These are phyloP conservation scores for Morella rubra DNA, from an alignment of 306 rosid genomes.

Conservation along the genomic window DNA sequence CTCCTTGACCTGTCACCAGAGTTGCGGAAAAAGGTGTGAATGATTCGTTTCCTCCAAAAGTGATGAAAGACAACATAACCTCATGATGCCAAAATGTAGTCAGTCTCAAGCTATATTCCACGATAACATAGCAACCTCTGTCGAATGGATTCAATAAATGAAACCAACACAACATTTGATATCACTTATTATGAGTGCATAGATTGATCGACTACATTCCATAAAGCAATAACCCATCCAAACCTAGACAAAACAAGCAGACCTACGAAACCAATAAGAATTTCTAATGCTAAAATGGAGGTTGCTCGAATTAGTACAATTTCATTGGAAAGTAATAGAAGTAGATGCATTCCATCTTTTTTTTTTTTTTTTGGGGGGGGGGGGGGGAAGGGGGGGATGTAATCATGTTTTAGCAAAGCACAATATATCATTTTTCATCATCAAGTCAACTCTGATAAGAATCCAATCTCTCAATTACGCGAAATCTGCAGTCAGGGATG, in stretches of 20 bases:
- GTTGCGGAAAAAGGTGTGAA: slow-evolving; percentile 29
- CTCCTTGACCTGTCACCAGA: slow-evolving; percentile 66
- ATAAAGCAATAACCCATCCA: slow-evolving; percentile 1
- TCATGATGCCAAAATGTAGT: slow-evolving; percentile 15
- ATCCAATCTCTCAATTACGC: background rate
- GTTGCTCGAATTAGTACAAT: background rate
- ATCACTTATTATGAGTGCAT: background rate
- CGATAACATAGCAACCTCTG: slow-evolving; percentile 4
- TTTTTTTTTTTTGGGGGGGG: background rate
- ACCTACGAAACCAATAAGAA: background rate
- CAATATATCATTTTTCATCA: background rate
- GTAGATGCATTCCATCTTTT: background rate
- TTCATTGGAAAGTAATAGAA: background rate
- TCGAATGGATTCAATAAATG: background rate
- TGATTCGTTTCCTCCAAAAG: background rate
- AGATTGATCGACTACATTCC: slow-evolving; percentile 4
- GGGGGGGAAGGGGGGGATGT: background rate
- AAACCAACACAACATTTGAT: slow-evolving; percentile 4
- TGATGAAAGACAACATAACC: slow-evolving; percentile 13
- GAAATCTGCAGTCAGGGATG: background rate
- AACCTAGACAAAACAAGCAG: background rate
- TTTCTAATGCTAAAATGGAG: background rate
- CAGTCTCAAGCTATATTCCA: slow-evolving; percentile 1
- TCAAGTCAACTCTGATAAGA: background rate
- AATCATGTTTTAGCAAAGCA: slow-evolving; percentile 2